Evolutionary conservation across 768 basidiomycete species (phyloP).

Genomic region (Favolaschia claudopus): DNA sequence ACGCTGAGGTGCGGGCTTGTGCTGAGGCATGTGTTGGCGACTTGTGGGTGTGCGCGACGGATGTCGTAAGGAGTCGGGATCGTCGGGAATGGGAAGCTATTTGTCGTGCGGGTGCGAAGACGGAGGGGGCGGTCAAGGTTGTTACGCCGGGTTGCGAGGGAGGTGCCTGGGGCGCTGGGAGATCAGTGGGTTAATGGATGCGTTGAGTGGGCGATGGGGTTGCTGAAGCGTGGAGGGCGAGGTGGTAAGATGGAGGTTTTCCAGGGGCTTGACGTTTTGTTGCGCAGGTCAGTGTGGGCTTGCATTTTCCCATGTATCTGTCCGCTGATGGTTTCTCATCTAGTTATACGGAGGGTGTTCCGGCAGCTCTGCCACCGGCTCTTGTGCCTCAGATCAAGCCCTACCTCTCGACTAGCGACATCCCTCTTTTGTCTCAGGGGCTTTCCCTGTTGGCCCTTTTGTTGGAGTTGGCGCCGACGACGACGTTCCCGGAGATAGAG

Average conservation of each 20-base stretch:
- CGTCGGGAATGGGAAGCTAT: constrained; percentile 85
- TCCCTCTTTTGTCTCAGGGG: constrained; percentile 78
- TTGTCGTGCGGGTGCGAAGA: constrained; percentile 72
- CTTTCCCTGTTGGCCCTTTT: constrained; percentile 72
- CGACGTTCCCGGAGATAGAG: constrained; percentile 82
- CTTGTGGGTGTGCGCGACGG: constrained; percentile 87
- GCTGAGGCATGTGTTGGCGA: constrained; percentile 88
- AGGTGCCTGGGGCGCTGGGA: constrained; percentile 60
- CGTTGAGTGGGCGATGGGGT: constrained; percentile 77
- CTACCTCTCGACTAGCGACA: constrained; percentile 79
- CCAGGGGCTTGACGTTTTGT: constrained; percentile 72
- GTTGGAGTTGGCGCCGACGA: constrained; percentile 67
- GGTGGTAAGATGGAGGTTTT: constrained; percentile 84
- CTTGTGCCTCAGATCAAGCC: constrained; percentile 79
- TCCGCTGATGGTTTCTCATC: background rate
- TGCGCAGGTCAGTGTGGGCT: constrained; percentile 60
- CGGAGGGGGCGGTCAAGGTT: constrained; percentile 79
- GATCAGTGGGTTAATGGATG: constrained; percentile 86
- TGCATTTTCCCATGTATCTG: background rate
- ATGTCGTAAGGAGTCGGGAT: constrained; percentile 67
- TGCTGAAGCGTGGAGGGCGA: constrained; percentile 83
- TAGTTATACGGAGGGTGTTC: constrained; percentile 53
- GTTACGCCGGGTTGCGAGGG: constrained; percentile 84
- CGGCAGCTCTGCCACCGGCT: constrained; percentile 62
- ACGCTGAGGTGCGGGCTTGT: constrained; percentile 85